A percentile compares a stretch with the other conserved stretches of the same genome.
Evolutionary conservation across 2,329 filamentous ascomycete species (phyloP).

Genomic region (Epichloe gansuensis): DNA sequence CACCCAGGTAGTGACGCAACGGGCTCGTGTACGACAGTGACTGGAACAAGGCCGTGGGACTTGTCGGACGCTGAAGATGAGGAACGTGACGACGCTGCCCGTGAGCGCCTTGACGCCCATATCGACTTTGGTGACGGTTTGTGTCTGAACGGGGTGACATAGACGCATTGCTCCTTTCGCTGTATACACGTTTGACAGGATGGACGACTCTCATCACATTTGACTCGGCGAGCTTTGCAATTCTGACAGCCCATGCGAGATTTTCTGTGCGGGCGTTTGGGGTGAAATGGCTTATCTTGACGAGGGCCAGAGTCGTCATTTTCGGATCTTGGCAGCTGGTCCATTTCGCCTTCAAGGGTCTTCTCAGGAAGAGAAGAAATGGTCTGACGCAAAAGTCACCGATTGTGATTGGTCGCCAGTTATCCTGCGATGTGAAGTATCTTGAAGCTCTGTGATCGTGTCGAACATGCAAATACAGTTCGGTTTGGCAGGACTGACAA

Average conservation of each 20-base stretch:
- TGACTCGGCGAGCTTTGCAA: constrained; percentile 44
- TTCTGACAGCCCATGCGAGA: constrained; percentile 40
- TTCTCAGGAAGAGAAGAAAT: no score
- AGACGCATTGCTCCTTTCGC: constrained; percentile 36
- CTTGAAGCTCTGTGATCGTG: no score
- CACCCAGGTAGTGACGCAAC: not conserved
- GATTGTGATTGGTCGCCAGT: no score
- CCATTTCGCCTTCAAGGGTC: not conserved
- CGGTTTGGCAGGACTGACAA: no score
- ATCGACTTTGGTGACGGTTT: constrained; percentile 3
- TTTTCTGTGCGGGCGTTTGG: constrained; percentile 44
- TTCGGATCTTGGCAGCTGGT: not conserved
- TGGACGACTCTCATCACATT: constrained; percentile 41
- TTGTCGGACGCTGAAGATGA: not conserved
- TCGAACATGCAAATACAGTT: no score
- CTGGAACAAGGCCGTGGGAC: not conserved
- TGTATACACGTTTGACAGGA: constrained; percentile 36
- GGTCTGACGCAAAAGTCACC: no score
- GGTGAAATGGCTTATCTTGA: constrained; percentile 17
- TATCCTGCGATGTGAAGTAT: no score
- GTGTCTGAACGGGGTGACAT: constrained; percentile 17
- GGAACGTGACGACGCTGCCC: constrained; percentile 2
- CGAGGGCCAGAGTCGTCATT: not conserved
- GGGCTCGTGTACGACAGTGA: constrained; percentile 11
- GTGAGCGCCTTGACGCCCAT: not conserved